A percentile compares a stretch with the other conserved stretches of the same genome.
phyloP scores from a whole-genome alignment of 2,329 filamentous ascomycete genomes.

The Aspergillus candidus region DNA sequence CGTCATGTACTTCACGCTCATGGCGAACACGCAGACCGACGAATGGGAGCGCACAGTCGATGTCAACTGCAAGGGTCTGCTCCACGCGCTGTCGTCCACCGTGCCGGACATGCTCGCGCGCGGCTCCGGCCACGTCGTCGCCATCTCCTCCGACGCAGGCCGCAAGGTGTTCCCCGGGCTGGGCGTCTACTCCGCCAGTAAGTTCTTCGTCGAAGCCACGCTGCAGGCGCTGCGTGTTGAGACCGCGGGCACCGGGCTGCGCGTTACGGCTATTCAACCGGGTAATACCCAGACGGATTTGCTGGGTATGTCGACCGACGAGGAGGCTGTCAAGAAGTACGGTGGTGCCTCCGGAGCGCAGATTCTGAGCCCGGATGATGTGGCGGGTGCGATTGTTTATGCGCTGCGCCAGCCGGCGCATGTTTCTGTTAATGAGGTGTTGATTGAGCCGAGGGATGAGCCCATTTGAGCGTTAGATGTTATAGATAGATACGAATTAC shows the following conservation, averaged over 20 bases:
- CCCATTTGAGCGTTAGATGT: slow-evolving; percentile 50
- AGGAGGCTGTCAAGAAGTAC: slow-evolving; percentile 71
- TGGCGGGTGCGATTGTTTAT: slow-evolving; percentile 67
- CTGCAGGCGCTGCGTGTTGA: slow-evolving; percentile 70
- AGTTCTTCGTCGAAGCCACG: slow-evolving; percentile 79
- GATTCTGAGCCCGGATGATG: slow-evolving; percentile 67
- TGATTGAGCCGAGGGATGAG: slow-evolving; percentile 72
- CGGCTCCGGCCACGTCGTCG: slow-evolving; percentile 66
- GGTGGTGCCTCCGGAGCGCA: slow-evolving; percentile 69
- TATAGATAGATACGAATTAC: no score
- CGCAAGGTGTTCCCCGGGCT: slow-evolving; percentile 76
- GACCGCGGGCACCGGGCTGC: slow-evolving; percentile 65
- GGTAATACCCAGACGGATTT: slow-evolving; percentile 71
- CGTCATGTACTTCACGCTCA: slow-evolving; percentile 87
- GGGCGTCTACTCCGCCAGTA: slow-evolving; percentile 75
- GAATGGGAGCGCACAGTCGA: slow-evolving; percentile 80
- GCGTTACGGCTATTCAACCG: slow-evolving; percentile 70
- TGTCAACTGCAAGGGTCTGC: slow-evolving; percentile 77
- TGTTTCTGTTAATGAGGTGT: slow-evolving; percentile 71
- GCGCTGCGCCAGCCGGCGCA: slow-evolving; percentile 68
- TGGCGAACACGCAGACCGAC: slow-evolving; percentile 66
- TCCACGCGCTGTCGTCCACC: slow-evolving; percentile 64
- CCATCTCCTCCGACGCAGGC: slow-evolving; percentile 75
- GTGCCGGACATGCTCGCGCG: slow-evolving; percentile 67
- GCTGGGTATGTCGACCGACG: slow-evolving; percentile 66